Evolutionary conservation across 139 green algal genomes (phyloP).

Genomic region (Chloropicon primus): DNA sequence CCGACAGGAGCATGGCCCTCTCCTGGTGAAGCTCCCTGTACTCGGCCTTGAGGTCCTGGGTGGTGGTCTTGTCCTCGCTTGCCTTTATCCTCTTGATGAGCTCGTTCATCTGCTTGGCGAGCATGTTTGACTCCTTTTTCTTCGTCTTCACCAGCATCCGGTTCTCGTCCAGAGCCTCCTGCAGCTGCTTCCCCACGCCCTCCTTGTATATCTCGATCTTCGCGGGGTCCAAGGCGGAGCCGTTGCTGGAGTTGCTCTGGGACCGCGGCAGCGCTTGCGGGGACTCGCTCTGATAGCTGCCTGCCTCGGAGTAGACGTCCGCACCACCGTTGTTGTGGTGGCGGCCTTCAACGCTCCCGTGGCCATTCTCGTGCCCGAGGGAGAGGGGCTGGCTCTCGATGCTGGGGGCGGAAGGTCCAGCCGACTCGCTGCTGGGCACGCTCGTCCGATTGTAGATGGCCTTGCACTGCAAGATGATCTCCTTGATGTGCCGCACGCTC

Average conservation of each 20-base stretch:
- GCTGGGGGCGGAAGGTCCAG: background rate
- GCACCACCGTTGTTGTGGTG: background rate
- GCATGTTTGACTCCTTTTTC: conserved; percentile 1
- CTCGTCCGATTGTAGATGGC: background rate
- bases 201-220: background rate
- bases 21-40: conserved; percentile 14
- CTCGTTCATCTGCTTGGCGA: conserved; percentile 3
- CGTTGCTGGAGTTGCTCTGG: background rate
- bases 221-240: background rate
- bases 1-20: conserved; percentile 13
- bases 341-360: background rate
- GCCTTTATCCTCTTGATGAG: background rate
- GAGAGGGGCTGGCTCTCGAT: background rate
- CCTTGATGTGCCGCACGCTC: conserved; percentile 16
- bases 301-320: background rate
- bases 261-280: background rate
- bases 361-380: background rate
- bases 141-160: background rate
- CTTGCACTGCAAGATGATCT: conserved; percentile 13
- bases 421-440: background rate
- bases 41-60: conserved; percentile 12
- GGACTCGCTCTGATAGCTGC: background rate
- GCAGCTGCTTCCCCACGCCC: background rate
- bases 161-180: conserved; percentile 5
- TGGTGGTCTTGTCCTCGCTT: background rate